These are phyloP conservation scores for Nephelium lappaceum DNA, from an alignment of 345 rosid genomes.

Conservation along the genomic window DNA sequence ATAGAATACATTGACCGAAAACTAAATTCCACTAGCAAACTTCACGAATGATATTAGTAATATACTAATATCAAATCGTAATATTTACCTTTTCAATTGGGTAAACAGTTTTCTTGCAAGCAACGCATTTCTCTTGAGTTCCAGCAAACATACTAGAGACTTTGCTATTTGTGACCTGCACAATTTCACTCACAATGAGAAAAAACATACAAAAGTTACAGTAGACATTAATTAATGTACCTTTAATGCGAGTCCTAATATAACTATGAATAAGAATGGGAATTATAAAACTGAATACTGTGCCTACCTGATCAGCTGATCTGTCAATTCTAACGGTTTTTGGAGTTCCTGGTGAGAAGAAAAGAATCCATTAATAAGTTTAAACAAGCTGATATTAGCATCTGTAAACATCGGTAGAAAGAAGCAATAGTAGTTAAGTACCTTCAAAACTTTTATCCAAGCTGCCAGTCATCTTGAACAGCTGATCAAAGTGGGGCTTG, in stretches of 20 bases:
- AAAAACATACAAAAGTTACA: not conserved
- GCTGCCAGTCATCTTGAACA: slow-evolving; percentile 77
- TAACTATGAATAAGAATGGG: not conserved
- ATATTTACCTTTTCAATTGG: slow-evolving; percentile 66
- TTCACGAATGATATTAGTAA: not conserved
- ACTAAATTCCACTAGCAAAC: not conserved
- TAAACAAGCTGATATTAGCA: not conserved
- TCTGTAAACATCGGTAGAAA: not conserved
- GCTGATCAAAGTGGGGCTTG: slow-evolving; percentile 84
- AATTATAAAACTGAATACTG: not conserved
- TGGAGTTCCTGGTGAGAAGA: slow-evolving; percentile 48
- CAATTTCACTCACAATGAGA: not conserved
- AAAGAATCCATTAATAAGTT: not conserved
- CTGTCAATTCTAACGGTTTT: slow-evolving; percentile 53
- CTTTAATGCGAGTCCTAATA: not conserved
- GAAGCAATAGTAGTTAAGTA: slow-evolving; percentile 17
- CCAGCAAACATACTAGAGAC: slow-evolving; percentile 73
- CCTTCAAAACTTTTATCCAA: slow-evolving; percentile 81
- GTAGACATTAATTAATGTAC: not conserved
- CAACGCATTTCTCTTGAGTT: slow-evolving; percentile 76
- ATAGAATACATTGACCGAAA: not conserved
- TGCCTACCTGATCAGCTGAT: slow-evolving; percentile 57
- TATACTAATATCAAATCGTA: not conserved
- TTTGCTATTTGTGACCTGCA: slow-evolving; percentile 57
- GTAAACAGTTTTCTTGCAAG: slow-evolving; percentile 78